A percentile compares a stretch with the other conserved stretches of the same genome.
Evolutionary conservation across 2,329 filamentous ascomycete species (phyloP).

Genomic region (Talaromyces sp.): DNA sequence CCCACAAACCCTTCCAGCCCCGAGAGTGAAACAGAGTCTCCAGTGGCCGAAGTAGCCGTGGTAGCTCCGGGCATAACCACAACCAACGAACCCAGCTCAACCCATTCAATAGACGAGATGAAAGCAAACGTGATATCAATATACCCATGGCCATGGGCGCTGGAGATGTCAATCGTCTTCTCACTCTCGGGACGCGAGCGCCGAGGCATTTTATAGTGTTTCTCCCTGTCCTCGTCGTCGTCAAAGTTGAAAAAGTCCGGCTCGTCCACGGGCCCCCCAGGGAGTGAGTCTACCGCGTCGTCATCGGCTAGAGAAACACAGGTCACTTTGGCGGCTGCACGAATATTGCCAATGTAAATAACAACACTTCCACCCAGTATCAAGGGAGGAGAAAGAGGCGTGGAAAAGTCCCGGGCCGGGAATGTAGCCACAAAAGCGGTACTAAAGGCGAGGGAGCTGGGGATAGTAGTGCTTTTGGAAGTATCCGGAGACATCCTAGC

Average conservation of each 20-base stretch:
- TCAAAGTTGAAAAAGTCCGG: constrained; percentile 44
- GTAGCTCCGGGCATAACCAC: constrained; percentile 58
- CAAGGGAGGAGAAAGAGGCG: constrained; percentile 44
- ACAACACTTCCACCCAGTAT: constrained; percentile 58
- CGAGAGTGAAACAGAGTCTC: constrained; percentile 45
- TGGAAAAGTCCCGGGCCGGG: constrained; percentile 51
- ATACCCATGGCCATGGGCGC: constrained; percentile 22
- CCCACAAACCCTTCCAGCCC: constrained; percentile 60
- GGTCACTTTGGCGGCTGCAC: constrained; percentile 72
- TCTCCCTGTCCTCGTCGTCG: constrained; percentile 22
- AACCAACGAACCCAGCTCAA: constrained; percentile 53
- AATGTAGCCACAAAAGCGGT: constrained; percentile 71
- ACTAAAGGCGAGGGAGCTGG: constrained; percentile 40
- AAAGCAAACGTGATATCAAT: constrained; percentile 53
- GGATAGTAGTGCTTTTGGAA: constrained; percentile 27
- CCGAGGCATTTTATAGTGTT: constrained; percentile 10
- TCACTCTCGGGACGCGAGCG: constrained; percentile 20
- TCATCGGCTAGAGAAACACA: constrained; percentile 44
- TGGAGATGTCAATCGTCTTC: constrained; percentile 21
- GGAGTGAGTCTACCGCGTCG: constrained; percentile 20
- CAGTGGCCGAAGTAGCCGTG: constrained; percentile 42
- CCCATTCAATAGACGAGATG: constrained; percentile 54
- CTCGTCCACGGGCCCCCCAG: constrained; percentile 26
- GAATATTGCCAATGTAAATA: constrained; percentile 81
- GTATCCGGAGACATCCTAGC: constrained; percentile 26